Conservation (phyloP, 306 rosid genomes). For the Lathyrus aphaca region DNA sequence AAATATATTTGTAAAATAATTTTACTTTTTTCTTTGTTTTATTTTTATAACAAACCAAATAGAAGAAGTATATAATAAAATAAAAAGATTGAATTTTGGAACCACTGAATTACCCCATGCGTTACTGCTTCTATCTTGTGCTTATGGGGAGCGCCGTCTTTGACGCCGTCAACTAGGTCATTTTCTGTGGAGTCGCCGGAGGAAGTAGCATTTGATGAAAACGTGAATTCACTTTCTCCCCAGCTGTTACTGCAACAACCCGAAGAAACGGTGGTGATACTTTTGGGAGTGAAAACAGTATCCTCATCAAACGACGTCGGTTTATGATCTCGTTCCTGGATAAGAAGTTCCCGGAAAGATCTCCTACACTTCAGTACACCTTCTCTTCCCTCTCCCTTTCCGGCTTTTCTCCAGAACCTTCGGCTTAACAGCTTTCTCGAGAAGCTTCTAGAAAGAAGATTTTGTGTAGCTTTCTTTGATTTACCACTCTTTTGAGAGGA, state of each 20-base stretch:
- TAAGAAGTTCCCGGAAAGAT: conserved; percentile 41
- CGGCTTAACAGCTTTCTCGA: conserved; percentile 57
- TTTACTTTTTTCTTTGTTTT: no score
- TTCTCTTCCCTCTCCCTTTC: conserved; percentile 28
- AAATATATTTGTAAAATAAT: no score
- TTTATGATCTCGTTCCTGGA: conserved; percentile 29
- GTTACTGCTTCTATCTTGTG: not conserved
- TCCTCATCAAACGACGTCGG: conserved; percentile 38
- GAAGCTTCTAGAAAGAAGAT: conserved; percentile 49
- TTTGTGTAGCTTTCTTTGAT: conserved; percentile 1
- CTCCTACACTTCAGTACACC: conserved; percentile 19
- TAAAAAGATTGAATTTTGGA: not conserved
- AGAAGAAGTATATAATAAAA: not conserved
- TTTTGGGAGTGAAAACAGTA: not conserved
- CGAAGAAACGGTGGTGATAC: not conserved
- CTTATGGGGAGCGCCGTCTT: not conserved
- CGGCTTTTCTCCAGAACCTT: conserved; percentile 54
- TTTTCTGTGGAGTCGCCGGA: conserved; percentile 19
- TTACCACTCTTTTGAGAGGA: not conserved
- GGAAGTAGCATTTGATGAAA: conserved; percentile 28
- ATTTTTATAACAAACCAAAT: no score
- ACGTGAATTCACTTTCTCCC: conserved; percentile 63
- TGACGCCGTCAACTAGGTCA: not conserved
- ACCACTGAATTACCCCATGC: conserved; percentile 20
- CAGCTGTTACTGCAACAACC: conserved; percentile 50